Base-by-base conservation (phyloP, 176 grass and related monocot genomes). In the Eleusine coracana region DNA sequence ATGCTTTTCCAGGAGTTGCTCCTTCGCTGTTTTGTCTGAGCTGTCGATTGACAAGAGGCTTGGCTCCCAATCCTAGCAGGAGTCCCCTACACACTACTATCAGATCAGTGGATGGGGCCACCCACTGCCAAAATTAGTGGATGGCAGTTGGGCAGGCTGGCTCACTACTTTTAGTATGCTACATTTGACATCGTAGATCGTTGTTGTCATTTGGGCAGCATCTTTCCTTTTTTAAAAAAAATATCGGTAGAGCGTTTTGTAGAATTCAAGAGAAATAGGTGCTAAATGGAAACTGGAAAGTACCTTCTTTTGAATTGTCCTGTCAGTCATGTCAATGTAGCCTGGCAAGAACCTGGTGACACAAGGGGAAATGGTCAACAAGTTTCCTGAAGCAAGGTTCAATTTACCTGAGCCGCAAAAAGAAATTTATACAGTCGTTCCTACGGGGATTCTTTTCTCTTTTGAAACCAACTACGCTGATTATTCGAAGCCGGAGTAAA, bases 271-370 rank as follows among this genome's bases (percentile, higher is more conserved):
- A 34, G 1, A 34, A 34, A 63, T 60, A 62, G 29, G 60, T 14
- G 25, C 1, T 63, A 63, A 28, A 29, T 14, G 25, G 60, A 25
- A 63, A 29, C 25, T 29, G 10, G 15, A 31, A 37, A 66, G 50
- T 82, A 96, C 96, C 93, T 99, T 99, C 83, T 99, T 99, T 74
- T 99, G 96, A 78, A 99, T 99, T 60, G 93, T 99, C 60, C 93
- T 89, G 71, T 99, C 96, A 20, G 93, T 90, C 31, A 70, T 74
- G 73, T 96, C 96, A 56, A 95, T 88, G 89, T 71, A 99, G 85
- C 80, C 77, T 79, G 64, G 85, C 87, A 88, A 76, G 83, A 46
- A 99, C 96, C 96, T 99, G 38, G 61, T 31, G 78, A 61, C 34
- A 80, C 42, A 82, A 78, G 37, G 16, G 31, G 27, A 69, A 17